Conservation (phyloP, 345 rosid species). For the Hypericum androsaemum region DNA sequence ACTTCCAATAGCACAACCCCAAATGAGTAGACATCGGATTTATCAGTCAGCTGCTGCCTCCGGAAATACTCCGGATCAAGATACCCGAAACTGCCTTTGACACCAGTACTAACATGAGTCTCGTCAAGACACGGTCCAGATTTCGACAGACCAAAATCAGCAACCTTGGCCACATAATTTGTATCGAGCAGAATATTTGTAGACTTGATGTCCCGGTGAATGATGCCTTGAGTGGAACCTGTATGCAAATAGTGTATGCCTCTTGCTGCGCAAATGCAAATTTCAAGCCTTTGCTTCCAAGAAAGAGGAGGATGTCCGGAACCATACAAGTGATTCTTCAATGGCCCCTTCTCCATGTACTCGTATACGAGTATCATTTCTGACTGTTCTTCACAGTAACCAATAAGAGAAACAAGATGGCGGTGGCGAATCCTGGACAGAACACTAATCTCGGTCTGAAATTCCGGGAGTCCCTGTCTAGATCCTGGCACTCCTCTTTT, state of each 20-base stretch:
- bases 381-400: constrained; percentile 88
- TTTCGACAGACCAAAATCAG: constrained; percentile 95
- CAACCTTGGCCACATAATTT: constrained; percentile 64
- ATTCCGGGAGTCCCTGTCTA: constrained; percentile 93
- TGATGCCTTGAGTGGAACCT: constrained; percentile 86
- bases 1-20: constrained; percentile 91
- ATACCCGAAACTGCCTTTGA: constrained; percentile 95
- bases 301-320: constrained; percentile 47
- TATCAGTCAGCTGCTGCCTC: constrained; percentile 89
- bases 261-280: constrained; percentile 89
- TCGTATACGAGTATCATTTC: constrained; percentile 92
- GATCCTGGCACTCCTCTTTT: constrained; percentile 89
- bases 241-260: constrained; percentile 95
- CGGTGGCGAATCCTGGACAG: constrained; percentile 80
- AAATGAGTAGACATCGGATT: constrained; percentile 89
- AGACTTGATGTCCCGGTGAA: constrained; percentile 93
- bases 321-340: constrained; percentile 76
- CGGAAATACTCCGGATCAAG: constrained; percentile 94
- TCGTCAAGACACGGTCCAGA: constrained; percentile 87
- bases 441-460: constrained; percentile 74
- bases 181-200: constrained; percentile 79
- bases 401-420: constrained; percentile 88
- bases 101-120: constrained; percentile 93
- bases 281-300: constrained; percentile 89
- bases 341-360: constrained; percentile 89